Evolutionary conservation across 805 yeast genomes (phyloP).

Genomic region (Jamesozyma lodderae): DNA sequence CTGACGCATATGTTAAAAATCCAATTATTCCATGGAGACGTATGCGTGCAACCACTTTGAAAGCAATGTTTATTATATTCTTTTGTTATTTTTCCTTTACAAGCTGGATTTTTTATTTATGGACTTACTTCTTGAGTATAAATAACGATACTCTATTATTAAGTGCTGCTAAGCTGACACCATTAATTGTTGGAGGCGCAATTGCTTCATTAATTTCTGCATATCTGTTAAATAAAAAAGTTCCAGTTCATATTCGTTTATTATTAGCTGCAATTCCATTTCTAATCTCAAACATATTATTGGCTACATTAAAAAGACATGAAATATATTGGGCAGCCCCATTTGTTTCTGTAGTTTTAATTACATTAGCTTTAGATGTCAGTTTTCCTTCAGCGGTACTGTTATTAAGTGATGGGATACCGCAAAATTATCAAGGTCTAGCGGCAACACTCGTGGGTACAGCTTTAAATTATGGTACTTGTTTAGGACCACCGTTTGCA

Average conservation of each 20-base stretch:
- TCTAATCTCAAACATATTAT: neutral
- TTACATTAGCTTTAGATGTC: constrained; percentile 60
- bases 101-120: constrained; percentile 49
- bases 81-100: constrained; percentile 42
- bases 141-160: constrained; percentile 37
- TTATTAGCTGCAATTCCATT: neutral
- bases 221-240: constrained; percentile 1
- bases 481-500: constrained; percentile 53
- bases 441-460: constrained; percentile 59
- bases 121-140: constrained; percentile 37
- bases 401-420: constrained; percentile 44
- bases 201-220: constrained; percentile 36
- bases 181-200: constrained; percentile 40
- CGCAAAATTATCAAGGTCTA: constrained; percentile 53
- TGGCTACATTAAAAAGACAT: neutral
- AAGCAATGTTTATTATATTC: constrained; percentile 27
- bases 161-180: constrained; percentile 35
- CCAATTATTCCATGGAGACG: constrained; percentile 42
- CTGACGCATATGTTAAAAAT: constrained; percentile 36
- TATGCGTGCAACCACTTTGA: constrained; percentile 2
- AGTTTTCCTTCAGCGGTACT: constrained; percentile 61
- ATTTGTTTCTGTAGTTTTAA: constrained; percentile 42
- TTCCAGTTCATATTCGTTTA: constrained; percentile 7
- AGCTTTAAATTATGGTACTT: constrained; percentile 53
- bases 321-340: constrained; percentile 44